phyloP scores from a whole-genome alignment of 192 early-diverging fungal genomes.

The Polychytrium aggregatum region DNA sequence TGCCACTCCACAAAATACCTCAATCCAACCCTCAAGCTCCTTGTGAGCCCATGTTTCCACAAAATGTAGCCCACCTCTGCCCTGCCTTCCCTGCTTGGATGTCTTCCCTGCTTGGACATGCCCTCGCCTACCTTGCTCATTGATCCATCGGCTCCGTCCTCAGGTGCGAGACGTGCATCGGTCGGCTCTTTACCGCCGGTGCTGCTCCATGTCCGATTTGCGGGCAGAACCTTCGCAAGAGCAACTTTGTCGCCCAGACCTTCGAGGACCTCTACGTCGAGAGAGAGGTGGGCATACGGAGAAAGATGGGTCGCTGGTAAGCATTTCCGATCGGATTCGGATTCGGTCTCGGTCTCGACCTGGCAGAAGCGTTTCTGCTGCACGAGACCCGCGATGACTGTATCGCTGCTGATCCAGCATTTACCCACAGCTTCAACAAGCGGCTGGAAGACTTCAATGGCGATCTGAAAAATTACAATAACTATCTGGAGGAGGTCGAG shows the following conservation, averaged over 20 bases:
- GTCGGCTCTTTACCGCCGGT: constrained; percentile 69
- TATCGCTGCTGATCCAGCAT: no score
- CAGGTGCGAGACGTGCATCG: constrained; percentile 88
- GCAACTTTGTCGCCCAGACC: constrained; percentile 73
- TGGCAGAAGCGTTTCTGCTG: no score
- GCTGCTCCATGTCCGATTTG: constrained; percentile 89
- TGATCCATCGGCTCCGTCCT: background rate
- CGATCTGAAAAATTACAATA: constrained; percentile 63
- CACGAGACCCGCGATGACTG: no score
- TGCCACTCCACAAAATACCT: constrained; percentile 81
- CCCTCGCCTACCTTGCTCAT: no score
- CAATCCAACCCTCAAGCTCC: constrained; percentile 71
- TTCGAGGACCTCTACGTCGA: constrained; percentile 94
- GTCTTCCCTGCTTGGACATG: no score
- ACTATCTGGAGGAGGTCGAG: constrained; percentile 86
- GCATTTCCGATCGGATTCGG: constrained; percentile 2
- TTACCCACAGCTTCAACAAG: constrained; percentile 64
- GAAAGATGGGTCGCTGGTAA: constrained; percentile 57
- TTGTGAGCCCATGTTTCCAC: constrained; percentile 92
- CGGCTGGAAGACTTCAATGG: constrained; percentile 77
- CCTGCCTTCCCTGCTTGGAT: no score
- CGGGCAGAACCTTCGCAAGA: constrained; percentile 64
- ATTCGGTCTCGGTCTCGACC: no score
- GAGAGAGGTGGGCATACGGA: constrained; percentile 81
- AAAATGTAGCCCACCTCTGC: constrained; percentile 86